Conservation (phyloP, 2,329 filamentous ascomycete genomes). For the Claviceps digitariae region DNA sequence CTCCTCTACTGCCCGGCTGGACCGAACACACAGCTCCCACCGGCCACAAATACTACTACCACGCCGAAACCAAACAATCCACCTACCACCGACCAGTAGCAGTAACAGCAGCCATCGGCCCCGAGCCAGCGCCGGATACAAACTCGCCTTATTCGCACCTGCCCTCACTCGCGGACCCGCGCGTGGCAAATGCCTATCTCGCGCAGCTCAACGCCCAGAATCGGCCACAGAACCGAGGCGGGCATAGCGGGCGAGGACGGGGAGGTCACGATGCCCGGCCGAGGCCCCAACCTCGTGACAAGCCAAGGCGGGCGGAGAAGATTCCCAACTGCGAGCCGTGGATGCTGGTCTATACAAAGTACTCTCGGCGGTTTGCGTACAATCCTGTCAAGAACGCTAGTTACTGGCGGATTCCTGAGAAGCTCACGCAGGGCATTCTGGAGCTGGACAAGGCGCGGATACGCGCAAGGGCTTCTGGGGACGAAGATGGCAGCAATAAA, state of each 20-base stretch:
- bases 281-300: constrained; percentile 58
- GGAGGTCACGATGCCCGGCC: constrained; percentile 41
- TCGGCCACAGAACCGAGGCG: constrained; percentile 21
- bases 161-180: constrained; percentile 37
- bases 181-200: constrained; percentile 46
- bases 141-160: constrained; percentile 15
- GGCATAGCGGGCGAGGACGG: constrained; percentile 24
- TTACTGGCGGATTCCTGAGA: constrained; percentile 87
- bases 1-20: constrained; percentile 66
- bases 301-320: constrained; percentile 62
- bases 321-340: constrained; percentile 79
- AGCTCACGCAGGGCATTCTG: constrained; percentile 66
- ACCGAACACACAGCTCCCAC: constrained; percentile 85
- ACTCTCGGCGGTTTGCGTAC: constrained; percentile 79
- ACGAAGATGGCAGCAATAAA: constrained; percentile 6
- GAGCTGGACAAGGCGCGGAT: constrained; percentile 61
- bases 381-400: constrained; percentile 77
- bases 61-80: constrained; percentile 67
- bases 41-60: constrained; percentile 81
- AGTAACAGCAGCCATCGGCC: constrained; percentile 6
- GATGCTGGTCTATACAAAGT: constrained; percentile 86
- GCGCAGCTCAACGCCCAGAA: constrained; percentile 35
- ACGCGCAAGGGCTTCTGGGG: constrained; percentile 36
- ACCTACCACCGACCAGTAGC: constrained; percentile 62
- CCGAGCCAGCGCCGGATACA: constrained; percentile 17